phyloP scores from a whole-genome alignment of 2,329 filamentous ascomycete genomes.

The Cladorrhinum sp. region DNA sequence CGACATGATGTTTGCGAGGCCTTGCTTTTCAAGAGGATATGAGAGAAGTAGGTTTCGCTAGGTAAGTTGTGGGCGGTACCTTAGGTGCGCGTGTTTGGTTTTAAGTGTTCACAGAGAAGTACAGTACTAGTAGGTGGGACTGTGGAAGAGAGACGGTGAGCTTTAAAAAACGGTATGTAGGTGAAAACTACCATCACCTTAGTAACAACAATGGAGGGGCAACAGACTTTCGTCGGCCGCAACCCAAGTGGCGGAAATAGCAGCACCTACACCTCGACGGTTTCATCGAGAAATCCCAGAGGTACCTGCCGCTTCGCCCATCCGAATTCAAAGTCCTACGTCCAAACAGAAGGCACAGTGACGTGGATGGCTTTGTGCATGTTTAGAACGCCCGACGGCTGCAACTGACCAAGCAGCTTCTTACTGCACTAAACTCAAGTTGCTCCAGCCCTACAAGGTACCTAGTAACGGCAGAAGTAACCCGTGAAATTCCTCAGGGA shows the following conservation, averaged over 20 bases:
- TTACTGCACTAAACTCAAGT: not conserved
- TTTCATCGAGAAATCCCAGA: not conserved
- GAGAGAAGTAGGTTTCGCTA: not conserved
- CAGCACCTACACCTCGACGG: not conserved
- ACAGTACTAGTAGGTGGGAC: not conserved
- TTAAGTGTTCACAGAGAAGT: not conserved
- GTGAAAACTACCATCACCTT: not conserved
- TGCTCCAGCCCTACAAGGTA: not conserved
- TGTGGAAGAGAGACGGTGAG: slow-evolving; percentile 5
- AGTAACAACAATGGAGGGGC: not conserved
- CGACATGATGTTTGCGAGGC: slow-evolving; percentile 32
- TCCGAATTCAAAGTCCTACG: not conserved
- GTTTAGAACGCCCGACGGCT: not conserved
- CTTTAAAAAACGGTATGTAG: not conserved
- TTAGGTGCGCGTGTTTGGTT: not conserved
- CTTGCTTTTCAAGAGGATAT: slow-evolving; percentile 9
- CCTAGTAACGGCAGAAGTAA: too few species aligned
- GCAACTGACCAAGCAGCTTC: not conserved
- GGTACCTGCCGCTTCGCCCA: not conserved
- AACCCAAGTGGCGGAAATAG: not conserved
- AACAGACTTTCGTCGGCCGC: not conserved
- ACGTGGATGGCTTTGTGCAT: not conserved
- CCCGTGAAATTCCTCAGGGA: too few species aligned
- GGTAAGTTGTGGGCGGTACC: not conserved
- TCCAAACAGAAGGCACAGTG: not conserved